A percentile compares a stretch with the other conserved stretches of the same genome.
Conservation (phyloP, 2,329 filamentous ascomycete species). For the Fusarium marasasianum region DNA sequence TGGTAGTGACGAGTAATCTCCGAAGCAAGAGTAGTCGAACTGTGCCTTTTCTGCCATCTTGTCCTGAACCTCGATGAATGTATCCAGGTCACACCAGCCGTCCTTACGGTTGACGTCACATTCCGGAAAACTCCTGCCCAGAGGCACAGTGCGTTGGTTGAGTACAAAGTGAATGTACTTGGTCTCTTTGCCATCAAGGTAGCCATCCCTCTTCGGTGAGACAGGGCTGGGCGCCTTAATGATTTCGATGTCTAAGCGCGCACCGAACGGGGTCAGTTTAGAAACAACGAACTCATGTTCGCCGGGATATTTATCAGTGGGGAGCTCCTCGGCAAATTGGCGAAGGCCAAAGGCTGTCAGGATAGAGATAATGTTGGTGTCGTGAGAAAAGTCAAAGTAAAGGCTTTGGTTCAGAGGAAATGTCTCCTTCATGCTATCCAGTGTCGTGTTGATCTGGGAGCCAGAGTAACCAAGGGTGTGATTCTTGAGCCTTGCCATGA, state of each 20-base stretch:
- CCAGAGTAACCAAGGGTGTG: slow-evolving; percentile 68
- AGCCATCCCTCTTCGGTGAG: slow-evolving; percentile 62
- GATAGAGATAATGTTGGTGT: slow-evolving; percentile 76
- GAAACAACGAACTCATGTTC: slow-evolving; percentile 71
- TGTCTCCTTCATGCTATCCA: slow-evolving; percentile 72
- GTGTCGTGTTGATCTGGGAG: slow-evolving; percentile 73
- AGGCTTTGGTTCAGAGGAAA: slow-evolving; percentile 79
- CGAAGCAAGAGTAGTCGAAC: slow-evolving; percentile 74
- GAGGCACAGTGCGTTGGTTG: slow-evolving; percentile 77
- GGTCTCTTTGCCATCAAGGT: slow-evolving; percentile 63
- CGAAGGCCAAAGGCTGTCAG: slow-evolving; percentile 77
- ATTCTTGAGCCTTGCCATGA: slow-evolving; percentile 75
- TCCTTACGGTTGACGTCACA: slow-evolving; percentile 72
- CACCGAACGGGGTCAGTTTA: slow-evolving; percentile 76
- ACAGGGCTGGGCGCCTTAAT: slow-evolving; percentile 74
- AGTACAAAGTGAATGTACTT: slow-evolving; percentile 79
- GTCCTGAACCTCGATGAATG: slow-evolving; percentile 71
- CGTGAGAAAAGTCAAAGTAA: slow-evolving; percentile 82
- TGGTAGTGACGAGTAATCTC: slow-evolving; percentile 53
- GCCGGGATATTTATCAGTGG: slow-evolving; percentile 63
- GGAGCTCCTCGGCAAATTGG: slow-evolving; percentile 72
- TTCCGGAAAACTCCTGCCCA: slow-evolving; percentile 71
- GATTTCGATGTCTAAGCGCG: slow-evolving; percentile 77
- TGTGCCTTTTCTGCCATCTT: slow-evolving; percentile 65
- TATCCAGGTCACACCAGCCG: slow-evolving; percentile 79